Conservation (phyloP, 768 basidiomycete genomes). For the Lentinula lateritia region DNA sequence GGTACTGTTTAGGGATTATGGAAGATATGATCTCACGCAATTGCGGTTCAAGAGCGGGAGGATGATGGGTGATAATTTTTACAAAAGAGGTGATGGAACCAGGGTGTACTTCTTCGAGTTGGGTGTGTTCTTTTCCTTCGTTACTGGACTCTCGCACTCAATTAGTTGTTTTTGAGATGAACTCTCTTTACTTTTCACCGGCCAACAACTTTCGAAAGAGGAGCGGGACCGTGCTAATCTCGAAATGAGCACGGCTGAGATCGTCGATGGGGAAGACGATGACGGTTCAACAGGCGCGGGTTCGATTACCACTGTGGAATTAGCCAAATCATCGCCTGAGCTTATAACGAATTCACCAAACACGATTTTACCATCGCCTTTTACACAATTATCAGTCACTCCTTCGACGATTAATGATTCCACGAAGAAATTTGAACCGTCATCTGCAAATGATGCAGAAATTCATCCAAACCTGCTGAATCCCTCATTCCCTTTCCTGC, state of each 20-base stretch:
- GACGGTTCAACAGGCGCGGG: background rate
- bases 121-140: slow-evolving; percentile 36
- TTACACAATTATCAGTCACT: background rate
- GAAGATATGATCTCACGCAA: slow-evolving; percentile 91
- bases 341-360: background rate
- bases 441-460: background rate
- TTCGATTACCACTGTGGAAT: background rate
- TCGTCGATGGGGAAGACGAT: background rate
- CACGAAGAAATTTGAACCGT: background rate
- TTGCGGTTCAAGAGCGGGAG: slow-evolving; percentile 86
- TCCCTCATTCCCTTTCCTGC: background rate
- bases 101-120: slow-evolving; percentile 95
- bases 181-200: slow-evolving; percentile 75
- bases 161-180: slow-evolving; percentile 46
- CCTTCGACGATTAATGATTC: background rate
- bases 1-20: slow-evolving; percentile 89
- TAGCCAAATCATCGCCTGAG: no score
- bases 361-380: background rate
- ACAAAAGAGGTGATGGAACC: slow-evolving; percentile 95
- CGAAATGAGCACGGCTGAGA: background rate
- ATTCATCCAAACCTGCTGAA: slow-evolving; percentile 21
- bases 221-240: background rate
- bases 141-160: background rate
- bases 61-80: slow-evolving; percentile 90
- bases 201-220: slow-evolving; percentile 19